A percentile compares a stretch with the other conserved stretches of the same genome.
phyloP scores from a whole-genome alignment of 768 basidiomycete genomes.

The Thelephora aurantiotincta region DNA sequence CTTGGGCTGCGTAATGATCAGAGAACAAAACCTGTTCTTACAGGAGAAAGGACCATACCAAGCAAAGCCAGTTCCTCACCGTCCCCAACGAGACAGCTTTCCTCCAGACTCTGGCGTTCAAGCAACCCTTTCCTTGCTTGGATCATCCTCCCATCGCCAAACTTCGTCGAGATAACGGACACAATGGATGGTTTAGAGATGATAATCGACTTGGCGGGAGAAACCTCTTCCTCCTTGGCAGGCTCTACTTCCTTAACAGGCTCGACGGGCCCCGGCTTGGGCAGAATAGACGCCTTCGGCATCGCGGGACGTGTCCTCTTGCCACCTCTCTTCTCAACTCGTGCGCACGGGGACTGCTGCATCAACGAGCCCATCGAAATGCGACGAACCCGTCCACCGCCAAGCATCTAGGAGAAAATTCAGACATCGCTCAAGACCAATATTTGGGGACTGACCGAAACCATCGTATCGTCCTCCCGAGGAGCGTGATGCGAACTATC shows the following conservation, averaged over 20 bases:
- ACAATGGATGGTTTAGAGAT: constrained; percentile 55
- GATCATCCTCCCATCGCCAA: constrained; percentile 59
- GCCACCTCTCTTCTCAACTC: constrained; percentile 37
- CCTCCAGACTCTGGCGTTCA: constrained; percentile 54
- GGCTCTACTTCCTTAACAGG: constrained; percentile 16
- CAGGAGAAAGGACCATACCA: constrained; percentile 25
- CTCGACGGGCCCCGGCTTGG: constrained; percentile 9
- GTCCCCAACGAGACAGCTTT: constrained; percentile 45
- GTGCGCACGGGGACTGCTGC: constrained; percentile 56
- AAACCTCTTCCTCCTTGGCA: constrained; percentile 18
- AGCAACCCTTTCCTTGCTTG: constrained; percentile 45
- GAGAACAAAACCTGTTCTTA: background rate
- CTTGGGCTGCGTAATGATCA: constrained; percentile 15
- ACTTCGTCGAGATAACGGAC: constrained; percentile 46
- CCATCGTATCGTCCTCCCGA: constrained; percentile 73
- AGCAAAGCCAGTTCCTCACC: constrained; percentile 46
- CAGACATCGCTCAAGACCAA: background rate
- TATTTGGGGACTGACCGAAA: constrained; percentile 34
- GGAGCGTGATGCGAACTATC: constrained; percentile 30
- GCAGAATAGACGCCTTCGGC: constrained; percentile 13
- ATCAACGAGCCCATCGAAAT: constrained; percentile 51
- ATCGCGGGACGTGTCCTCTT: constrained; percentile 33
- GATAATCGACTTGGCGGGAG: constrained; percentile 31
- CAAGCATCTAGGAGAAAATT: constrained; percentile 46
- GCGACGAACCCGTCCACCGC: constrained; percentile 61